Base-by-base conservation (phyloP, 805 yeast genomes). In the Monosporozyma servazzii region DNA sequence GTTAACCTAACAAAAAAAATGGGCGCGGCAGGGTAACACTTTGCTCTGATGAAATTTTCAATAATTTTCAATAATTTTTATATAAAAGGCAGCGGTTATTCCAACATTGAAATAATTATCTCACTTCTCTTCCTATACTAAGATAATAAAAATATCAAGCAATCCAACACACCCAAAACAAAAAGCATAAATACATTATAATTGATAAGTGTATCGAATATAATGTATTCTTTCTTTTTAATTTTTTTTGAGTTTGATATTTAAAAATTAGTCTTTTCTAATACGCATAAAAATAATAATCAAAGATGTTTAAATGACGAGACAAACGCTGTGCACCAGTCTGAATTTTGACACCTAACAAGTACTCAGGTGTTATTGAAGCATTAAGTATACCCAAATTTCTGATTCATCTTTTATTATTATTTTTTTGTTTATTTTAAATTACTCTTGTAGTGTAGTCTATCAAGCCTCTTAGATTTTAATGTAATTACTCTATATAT, bases 261-360 rank as follows among this genome's bases (percentile, higher is more conserved):
- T 6, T 9, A 7, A 20, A 36, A 13, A 52, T 49, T 55, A 30
- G 30, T 29, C 9, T 42, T n/a, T n/a, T n/a, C n/a, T n/a, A n/a
- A n/a, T n/a, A n/a, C n/a, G n/a, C n/a, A n/a, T n/a, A n/a, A n/a
- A n/a, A n/a, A n/a, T 25, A 25, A 25, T 25, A 43, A 48, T 41
- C 25, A 45, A 20, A 45, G 29, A 31, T 45, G 37, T 41, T 58
- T 52, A 60, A n/a, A 55, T 65, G 70, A 65, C 65, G 68, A 66
- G 62, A 63, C 52, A 63, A 62, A 65, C 60, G 69, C 69, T 65
- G 69, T 67, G 71, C 69, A 66, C 69, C 71, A 65, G 70, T 65
- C 69, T 66, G 70, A 63, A 53, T 46, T 41, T 41, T 41, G 44
- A n/a, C 44, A 20, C 50, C 52, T 52, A 55, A 54, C 54, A 54